A percentile compares a stretch with the other conserved stretches of the same genome.
These are phyloP conservation scores for Pichia insulana DNA, from an alignment of 805 yeast species.

Conservation along the genomic window DNA sequence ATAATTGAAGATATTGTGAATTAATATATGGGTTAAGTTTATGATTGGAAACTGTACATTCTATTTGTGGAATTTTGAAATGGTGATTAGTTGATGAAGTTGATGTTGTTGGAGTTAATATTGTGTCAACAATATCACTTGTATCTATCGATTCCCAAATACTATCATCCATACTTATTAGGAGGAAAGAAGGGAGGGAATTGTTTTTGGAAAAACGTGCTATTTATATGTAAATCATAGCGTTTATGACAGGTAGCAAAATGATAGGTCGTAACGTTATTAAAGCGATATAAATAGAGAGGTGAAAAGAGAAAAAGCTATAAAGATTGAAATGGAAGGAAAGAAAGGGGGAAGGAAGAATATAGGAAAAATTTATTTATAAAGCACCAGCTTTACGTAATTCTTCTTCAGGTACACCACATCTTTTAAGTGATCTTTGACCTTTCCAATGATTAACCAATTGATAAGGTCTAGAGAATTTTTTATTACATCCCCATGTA, in stretches of 20 bases:
- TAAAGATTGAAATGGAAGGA: too few species aligned
- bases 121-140: too few species aligned
- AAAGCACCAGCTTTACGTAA: constrained; percentile 16
- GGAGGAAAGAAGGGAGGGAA: too few species aligned
- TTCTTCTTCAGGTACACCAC: constrained; percentile 23
- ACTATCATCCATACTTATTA: too few species aligned
- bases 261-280: too few species aligned
- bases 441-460: constrained; percentile 29
- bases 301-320: too few species aligned
- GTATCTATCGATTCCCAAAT: too few species aligned
- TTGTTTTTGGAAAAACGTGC: too few species aligned
- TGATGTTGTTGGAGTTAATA: too few species aligned
- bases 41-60: background rate
- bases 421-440: constrained; percentile 23
- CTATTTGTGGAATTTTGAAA: background rate
- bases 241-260: too few species aligned
- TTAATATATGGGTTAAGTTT: background rate
- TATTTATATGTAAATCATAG: too few species aligned
- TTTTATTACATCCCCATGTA: constrained; percentile 27
- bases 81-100: background rate
- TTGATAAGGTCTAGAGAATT: constrained; percentile 28
- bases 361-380: background rate
- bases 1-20: background rate
- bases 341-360: background rate
- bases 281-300: background rate